Conservation (phyloP, 495 filamentous ascomycete species). For the Bryoglossum gracile region DNA sequence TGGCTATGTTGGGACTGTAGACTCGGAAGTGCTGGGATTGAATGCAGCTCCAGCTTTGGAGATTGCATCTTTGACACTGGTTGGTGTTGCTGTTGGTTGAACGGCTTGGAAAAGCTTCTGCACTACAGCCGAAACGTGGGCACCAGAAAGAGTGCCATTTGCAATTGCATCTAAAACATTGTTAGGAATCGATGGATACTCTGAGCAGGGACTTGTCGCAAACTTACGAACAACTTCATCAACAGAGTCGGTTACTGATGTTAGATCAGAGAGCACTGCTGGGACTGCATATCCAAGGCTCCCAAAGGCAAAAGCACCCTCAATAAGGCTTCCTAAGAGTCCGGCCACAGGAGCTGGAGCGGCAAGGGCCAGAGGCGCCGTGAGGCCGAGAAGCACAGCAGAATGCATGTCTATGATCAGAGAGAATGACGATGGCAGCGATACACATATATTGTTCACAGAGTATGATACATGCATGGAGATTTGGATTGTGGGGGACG, state of each 20-base stretch:
- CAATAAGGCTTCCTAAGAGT: conserved; percentile 1
- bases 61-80: conserved; percentile 3
- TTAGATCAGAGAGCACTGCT: conserved; percentile 3
- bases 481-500: too few species aligned
- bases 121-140: conserved; percentile 11
- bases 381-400: not conserved
- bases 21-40: not conserved
- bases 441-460: too few species aligned
- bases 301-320: conserved; percentile 1
- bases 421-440: too few species aligned
- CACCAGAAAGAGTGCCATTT: conserved; percentile 13
- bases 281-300: conserved; percentile 7
- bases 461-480: too few species aligned
- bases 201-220: too few species aligned
- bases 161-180: conserved; percentile 9
- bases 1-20: not conserved
- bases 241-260: not conserved
- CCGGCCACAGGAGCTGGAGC: conserved; percentile 11
- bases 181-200: not conserved
- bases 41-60: not conserved
- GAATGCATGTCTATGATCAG: too few species aligned
- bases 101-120: conserved; percentile 12
- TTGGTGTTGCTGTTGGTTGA: conserved; percentile 8
- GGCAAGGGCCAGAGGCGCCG: conserved; percentile 7
- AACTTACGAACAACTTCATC: conserved; percentile 2